Evolutionary conservation across 2,329 filamentous ascomycete genomes (phyloP).

Genomic region (Aspergillus sp.): DNA sequence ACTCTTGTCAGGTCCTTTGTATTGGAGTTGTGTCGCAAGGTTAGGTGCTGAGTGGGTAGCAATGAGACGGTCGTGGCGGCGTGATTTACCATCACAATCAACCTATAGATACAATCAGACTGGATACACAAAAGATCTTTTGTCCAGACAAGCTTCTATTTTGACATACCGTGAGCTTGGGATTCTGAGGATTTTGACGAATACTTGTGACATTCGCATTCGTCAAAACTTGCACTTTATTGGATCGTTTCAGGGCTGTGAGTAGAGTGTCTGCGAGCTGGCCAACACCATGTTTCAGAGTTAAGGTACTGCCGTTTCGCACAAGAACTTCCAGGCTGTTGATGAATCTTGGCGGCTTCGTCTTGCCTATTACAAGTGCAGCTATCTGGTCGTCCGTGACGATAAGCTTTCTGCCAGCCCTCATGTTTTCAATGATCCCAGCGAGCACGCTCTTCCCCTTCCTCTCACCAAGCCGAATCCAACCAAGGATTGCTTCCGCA

Average conservation of each 20-base stretch:
- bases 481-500: slow-evolving; percentile 61
- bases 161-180: slow-evolving; percentile 26
- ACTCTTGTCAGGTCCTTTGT: not conserved
- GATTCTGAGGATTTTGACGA: slow-evolving; percentile 20
- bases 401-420: slow-evolving; percentile 10
- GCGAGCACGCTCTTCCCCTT: slow-evolving; percentile 20
- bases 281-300: slow-evolving; percentile 58
- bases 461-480: slow-evolving; percentile 50
- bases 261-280: slow-evolving; percentile 59
- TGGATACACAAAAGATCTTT: not conserved
- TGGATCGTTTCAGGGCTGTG: slow-evolving; percentile 49
- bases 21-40: slow-evolving; percentile 23
- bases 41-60: slow-evolving; percentile 31
- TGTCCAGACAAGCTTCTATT: not conserved
- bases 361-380: slow-evolving; percentile 12
- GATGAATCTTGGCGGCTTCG: slow-evolving; percentile 18
- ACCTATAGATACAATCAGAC: slow-evolving; percentile 17
- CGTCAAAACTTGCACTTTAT: slow-evolving; percentile 62
- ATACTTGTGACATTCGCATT: slow-evolving; percentile 52
- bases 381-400: slow-evolving; percentile 31
- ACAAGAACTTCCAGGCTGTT: slow-evolving; percentile 18
- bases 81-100: slow-evolving; percentile 4
- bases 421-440: slow-evolving; percentile 15
- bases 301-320: slow-evolving; percentile 38
- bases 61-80: slow-evolving; percentile 32